phyloP scores from a whole-genome alignment of 257 asterid genomes.

The Solanum clarkiae region DNA sequence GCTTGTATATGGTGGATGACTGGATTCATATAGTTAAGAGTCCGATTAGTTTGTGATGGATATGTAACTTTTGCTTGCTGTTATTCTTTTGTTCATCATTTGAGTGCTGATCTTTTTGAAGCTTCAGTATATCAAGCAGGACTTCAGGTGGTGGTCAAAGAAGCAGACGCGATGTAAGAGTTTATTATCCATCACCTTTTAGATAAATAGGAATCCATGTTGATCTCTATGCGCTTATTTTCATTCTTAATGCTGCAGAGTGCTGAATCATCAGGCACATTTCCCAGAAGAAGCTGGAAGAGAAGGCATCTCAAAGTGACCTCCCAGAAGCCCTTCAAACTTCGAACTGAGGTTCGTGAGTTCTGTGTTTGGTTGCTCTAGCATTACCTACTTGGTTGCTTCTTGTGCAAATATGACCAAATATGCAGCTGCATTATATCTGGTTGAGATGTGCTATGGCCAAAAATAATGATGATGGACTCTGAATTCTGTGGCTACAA shows the following conservation, averaged over 20 bases:
- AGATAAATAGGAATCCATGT: background rate
- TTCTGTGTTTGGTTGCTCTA: background rate
- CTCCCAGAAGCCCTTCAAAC: constrained; percentile 66
- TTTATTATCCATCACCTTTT: background rate
- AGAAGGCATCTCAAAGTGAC: constrained; percentile 45
- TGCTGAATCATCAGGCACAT: constrained; percentile 41
- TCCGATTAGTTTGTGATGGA: background rate
- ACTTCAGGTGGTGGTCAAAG: constrained; percentile 37
- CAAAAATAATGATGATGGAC: background rate
- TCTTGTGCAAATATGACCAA: background rate
- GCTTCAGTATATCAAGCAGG: constrained; percentile 36
- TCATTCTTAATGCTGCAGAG: constrained; percentile 32
- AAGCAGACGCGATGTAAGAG: constrained; percentile 62
- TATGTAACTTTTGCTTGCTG: background rate
- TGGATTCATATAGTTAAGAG: background rate
- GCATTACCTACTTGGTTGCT: background rate
- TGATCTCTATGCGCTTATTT: constrained; percentile 4
- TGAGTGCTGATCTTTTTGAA: constrained; percentile 12
- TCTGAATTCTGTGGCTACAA: background rate
- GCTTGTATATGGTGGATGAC: background rate
- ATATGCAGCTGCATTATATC: background rate
- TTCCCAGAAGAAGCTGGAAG: constrained; percentile 35
- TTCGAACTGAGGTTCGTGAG: constrained; percentile 64
- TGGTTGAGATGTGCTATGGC: background rate
- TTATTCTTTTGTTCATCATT: background rate